phyloP scores from a whole-genome alignment of 495 filamentous ascomycete species.

The Thermochaetoides thermophila region DNA sequence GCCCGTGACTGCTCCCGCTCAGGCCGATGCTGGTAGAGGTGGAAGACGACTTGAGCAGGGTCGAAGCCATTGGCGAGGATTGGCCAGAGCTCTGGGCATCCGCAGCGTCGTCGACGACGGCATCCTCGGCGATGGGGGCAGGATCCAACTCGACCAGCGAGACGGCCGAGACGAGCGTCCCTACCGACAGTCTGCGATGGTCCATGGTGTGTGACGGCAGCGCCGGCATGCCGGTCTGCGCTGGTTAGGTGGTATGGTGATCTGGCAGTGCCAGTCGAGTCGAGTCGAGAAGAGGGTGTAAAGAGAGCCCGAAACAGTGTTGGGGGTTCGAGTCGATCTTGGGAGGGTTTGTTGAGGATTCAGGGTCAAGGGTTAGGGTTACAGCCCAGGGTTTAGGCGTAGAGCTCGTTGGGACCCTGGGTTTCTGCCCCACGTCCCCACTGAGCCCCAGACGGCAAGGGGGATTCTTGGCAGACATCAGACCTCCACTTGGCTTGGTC shows the following conservation, averaged over 20 bases:
- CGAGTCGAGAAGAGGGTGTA: too few species aligned
- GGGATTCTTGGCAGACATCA: slow-evolving; percentile 6
- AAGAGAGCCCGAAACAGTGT: background rate
- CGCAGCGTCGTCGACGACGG: too few species aligned
- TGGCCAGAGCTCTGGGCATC: too few species aligned
- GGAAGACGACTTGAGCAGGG: slow-evolving; percentile 10
- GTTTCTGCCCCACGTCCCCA: background rate
- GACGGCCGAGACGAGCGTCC: slow-evolving; percentile 28
- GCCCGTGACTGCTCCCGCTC: slow-evolving; percentile 35
- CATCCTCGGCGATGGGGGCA: slow-evolving; percentile 49
- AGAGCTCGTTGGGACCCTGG: slow-evolving; percentile 2
- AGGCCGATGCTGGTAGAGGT: slow-evolving; percentile 32
- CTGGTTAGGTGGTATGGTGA: too few species aligned
- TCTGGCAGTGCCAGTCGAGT: too few species aligned
- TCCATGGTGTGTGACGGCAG: slow-evolving; percentile 15
- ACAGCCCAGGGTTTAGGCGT: too few species aligned
- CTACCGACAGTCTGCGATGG: slow-evolving; percentile 14
- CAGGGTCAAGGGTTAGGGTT: too few species aligned
- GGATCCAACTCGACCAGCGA: slow-evolving; percentile 72
- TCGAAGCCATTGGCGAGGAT: too few species aligned
- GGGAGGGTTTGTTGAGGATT: slow-evolving; percentile 1
- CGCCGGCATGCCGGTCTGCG: slow-evolving; percentile 2
- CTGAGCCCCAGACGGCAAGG: background rate
- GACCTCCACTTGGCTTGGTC: background rate
- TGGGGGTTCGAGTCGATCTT: background rate